Evolutionary conservation across 768 basidiomycete genomes (phyloP).

Genomic region (Rickenella mellea): DNA sequence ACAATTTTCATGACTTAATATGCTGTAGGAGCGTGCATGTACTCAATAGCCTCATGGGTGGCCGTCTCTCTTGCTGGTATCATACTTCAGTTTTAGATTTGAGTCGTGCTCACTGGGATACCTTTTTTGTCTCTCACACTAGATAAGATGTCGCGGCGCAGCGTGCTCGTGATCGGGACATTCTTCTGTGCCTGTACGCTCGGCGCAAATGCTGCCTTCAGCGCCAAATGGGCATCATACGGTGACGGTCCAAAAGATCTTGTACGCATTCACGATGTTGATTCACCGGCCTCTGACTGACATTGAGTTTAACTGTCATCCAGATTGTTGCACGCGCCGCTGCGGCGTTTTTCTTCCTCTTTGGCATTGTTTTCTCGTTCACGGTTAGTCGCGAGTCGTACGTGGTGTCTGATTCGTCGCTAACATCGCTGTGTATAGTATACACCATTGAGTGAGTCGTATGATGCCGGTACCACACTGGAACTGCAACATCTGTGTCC

Average conservation of each 20-base stretch:
- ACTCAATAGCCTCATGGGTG: constrained; percentile 1
- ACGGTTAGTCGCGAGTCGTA: constrained; percentile 16
- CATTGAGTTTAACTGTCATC: neutral
- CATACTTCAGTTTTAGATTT: no score
- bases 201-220: constrained; percentile 13
- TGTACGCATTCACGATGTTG: no score
- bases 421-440: neutral
- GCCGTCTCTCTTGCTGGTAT: constrained; percentile 5
- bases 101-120: no score
- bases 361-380: constrained; percentile 15
- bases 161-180: constrained; percentile 22
- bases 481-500: no score
- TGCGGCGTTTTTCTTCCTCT: constrained; percentile 23
- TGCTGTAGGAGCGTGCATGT: constrained; percentile 2
- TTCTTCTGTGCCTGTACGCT: constrained; percentile 14
- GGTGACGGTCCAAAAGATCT: neutral
- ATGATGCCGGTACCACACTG: neutral
- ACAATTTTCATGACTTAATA: no score
- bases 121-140: constrained; percentile 17
- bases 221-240: constrained; percentile 10
- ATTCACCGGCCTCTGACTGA: no score
- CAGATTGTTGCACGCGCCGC: constrained; percentile 11
- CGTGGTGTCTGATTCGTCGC: no score
- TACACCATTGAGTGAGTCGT: neutral
- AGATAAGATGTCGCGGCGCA: constrained; percentile 19